Evolutionary conservation across 805 yeast genomes (phyloP).

Genomic region (Lipomyces sp.): DNA sequence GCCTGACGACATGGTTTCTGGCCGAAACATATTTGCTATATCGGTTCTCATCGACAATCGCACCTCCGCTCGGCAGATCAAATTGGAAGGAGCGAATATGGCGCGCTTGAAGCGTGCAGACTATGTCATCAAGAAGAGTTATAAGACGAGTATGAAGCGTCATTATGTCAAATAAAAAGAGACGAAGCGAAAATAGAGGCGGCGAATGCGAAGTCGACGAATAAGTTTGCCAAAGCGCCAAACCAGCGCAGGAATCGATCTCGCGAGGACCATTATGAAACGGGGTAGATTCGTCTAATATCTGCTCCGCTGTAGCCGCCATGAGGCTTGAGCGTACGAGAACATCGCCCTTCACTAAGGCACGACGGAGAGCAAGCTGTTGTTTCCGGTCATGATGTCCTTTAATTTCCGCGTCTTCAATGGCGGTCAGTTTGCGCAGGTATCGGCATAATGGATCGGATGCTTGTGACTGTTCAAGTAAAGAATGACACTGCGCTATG

Average conservation of each 20-base stretch:
- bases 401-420: neutral
- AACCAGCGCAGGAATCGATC: slow-evolving; percentile 10
- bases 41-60: slow-evolving; percentile 9
- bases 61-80: slow-evolving; percentile 12
- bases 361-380: slow-evolving; percentile 7
- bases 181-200: neutral
- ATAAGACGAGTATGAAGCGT: slow-evolving; percentile 3
- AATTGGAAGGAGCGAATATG: neutral
- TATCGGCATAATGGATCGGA: slow-evolving; percentile 9
- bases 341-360: slow-evolving; percentile 12
- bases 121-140: slow-evolving; percentile 1
- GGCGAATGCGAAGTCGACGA: too few species aligned
- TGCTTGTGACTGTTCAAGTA: slow-evolving; percentile 2
- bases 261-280: neutral
- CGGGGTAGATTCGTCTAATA: neutral
- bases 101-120: neutral
- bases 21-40: slow-evolving; percentile 1
- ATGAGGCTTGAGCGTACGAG: slow-evolving; percentile 7
- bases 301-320: too few species aligned
- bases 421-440: neutral
- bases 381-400: neutral
- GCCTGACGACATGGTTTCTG: slow-evolving; percentile 2
- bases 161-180: slow-evolving; percentile 17
- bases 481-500: slow-evolving; percentile 7
- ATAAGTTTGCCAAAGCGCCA: slow-evolving; percentile 12